These are phyloP conservation scores for Leonotis leonurus DNA, from an alignment of 257 asterid species.

Conservation along the genomic window DNA sequence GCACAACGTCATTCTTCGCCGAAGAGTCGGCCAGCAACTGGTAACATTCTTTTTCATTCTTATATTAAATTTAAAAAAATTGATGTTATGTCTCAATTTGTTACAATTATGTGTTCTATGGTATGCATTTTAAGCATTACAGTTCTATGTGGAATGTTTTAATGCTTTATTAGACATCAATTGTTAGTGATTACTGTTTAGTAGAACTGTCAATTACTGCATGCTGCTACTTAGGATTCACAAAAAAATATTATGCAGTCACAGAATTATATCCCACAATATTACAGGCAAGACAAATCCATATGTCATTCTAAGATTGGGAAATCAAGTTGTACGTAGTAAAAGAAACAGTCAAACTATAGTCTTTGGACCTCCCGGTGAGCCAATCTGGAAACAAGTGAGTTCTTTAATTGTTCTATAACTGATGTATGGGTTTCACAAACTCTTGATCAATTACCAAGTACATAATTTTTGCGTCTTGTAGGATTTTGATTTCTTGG, in stretches of 20 bases:
- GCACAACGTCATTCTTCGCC: too few relatives aligned
- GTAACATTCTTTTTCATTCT: too few relatives aligned
- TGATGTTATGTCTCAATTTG: too few relatives aligned
- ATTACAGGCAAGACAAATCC: conserved; percentile 94
- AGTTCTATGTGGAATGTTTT: too few relatives aligned
- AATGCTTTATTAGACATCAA: neutral
- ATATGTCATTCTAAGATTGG: conserved; percentile 68
- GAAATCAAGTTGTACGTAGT: conserved; percentile 90
- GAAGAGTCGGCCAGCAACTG: too few relatives aligned
- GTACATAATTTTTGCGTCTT: conserved; percentile 11
- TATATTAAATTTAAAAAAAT: too few relatives aligned
- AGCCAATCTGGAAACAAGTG: conserved; percentile 99
- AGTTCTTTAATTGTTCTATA: conserved; percentile 12
- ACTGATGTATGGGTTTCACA: neutral
- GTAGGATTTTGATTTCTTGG: conserved; percentile 93
- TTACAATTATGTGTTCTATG: conserved; percentile 73
- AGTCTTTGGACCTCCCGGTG: conserved; percentile 94
- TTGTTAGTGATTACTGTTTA: conserved; percentile 1
- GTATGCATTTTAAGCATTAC: conserved; percentile 33
- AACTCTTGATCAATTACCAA: conserved; percentile 9
- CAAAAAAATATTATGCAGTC: neutral
- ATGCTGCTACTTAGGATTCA: neutral
- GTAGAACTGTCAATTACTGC: neutral
- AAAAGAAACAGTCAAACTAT: conserved; percentile 94
- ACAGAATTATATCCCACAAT: conserved; percentile 4